phyloP scores from a whole-genome alignment of 1,139 yeast species.

The Geotrichum fermentans region DNA sequence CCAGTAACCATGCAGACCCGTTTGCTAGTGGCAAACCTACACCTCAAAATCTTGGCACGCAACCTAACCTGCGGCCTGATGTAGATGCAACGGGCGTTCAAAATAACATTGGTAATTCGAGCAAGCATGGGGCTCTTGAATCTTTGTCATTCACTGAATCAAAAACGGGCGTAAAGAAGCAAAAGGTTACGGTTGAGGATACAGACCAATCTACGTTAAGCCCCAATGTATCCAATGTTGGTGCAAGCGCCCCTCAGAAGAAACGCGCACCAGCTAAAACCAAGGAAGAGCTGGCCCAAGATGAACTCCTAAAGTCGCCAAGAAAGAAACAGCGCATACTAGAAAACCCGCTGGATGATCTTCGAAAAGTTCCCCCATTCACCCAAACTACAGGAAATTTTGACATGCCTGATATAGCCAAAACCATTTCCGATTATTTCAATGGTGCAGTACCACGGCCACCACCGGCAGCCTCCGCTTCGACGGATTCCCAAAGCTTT shows the following conservation, averaged over 20 bases:
- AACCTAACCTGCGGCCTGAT: conserved; percentile 5
- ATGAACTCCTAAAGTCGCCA: conserved; percentile 4
- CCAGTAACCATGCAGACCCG: neutral
- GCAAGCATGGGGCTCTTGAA: neutral
- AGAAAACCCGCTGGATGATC: conserved; percentile 16
- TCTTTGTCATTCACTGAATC: neutral
- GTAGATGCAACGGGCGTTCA: neutral
- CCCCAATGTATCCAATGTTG: neutral
- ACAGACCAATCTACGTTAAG: no score
- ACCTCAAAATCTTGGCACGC: neutral
- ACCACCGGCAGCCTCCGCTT: neutral
- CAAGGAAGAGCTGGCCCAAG: neutral
- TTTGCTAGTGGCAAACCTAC: neutral
- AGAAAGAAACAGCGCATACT: conserved; percentile 6
- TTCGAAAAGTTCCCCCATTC: conserved; percentile 39
- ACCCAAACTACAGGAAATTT: conserved; percentile 42
- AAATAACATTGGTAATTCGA: neutral
- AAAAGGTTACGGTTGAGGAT: neutral
- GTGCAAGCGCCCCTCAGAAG: neutral
- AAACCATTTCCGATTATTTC: conserved; percentile 23
- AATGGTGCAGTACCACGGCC: neutral
- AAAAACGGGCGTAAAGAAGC: neutral
- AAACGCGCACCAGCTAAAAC: conserved; percentile 6
- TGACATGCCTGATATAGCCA: conserved; percentile 34
- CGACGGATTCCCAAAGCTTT: neutral